Conservation (phyloP, 1,284 basidiomycete species). For the Cryptococcus neoformans region DNA sequence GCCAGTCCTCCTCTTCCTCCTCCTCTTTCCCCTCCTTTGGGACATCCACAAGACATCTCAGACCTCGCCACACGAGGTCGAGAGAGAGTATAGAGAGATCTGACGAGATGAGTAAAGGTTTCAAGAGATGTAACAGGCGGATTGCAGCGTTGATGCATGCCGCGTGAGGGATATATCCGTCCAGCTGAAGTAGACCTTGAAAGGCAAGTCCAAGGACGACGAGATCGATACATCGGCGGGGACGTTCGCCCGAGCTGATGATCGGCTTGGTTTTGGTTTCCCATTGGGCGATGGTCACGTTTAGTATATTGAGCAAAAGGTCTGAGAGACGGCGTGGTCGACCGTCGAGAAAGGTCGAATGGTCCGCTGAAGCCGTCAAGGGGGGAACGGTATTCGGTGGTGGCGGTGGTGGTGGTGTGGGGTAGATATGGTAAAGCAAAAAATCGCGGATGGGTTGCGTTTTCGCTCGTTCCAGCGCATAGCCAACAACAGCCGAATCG, state of each 20-base stretch:
- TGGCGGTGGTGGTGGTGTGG: slow-evolving; percentile 34
- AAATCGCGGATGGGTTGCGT: slow-evolving; percentile 65
- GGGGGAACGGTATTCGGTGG: no score
- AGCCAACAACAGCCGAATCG: slow-evolving; percentile 61
- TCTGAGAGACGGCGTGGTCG: slow-evolving; percentile 64
- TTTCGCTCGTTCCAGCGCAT: slow-evolving; percentile 59
- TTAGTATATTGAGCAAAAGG: slow-evolving; percentile 62
- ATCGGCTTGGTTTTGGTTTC: slow-evolving; percentile 13
- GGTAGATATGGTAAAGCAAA: slow-evolving; percentile 62
- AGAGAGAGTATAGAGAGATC: slow-evolving; percentile 14
- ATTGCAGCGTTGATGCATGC: slow-evolving; percentile 15
- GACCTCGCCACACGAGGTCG: slow-evolving; percentile 57
- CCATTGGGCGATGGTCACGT: slow-evolving; percentile 56
- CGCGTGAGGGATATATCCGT: slow-evolving; percentile 55
- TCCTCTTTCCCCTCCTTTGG: neutral
- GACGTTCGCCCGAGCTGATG: slow-evolving; percentile 57
- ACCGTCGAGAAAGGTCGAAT: slow-evolving; percentile 30
- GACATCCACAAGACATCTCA: slow-evolving; percentile 34
- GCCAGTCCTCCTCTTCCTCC: slow-evolving; percentile 49
- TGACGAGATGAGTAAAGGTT: slow-evolving; percentile 13
- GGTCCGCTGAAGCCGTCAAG: neutral
- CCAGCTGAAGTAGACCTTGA: slow-evolving; percentile 62
- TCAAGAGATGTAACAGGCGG: slow-evolving; percentile 14
- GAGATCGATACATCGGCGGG: slow-evolving; percentile 65
- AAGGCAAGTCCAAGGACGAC: slow-evolving; percentile 64